Evolutionary conservation across 1,139 yeast species (phyloP).

Genomic region (Yamadazyma songkhlaensis): DNA sequence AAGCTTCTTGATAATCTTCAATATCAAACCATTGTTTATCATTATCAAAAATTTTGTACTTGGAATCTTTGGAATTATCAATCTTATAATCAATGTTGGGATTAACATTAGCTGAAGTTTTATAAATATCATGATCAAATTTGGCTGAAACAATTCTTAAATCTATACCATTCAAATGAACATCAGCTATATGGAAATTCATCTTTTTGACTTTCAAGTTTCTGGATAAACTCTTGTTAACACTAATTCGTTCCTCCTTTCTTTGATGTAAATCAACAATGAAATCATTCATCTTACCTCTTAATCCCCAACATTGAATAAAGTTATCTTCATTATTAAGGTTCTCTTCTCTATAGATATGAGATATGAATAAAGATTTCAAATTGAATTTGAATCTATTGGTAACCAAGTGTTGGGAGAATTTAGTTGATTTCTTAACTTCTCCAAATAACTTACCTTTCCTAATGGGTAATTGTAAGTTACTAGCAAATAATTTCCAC

Average conservation of each 20-base stretch:
- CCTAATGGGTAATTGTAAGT: conserved; percentile 41
- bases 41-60: conserved; percentile 28
- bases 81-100: not conserved
- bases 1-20: conserved; percentile 42
- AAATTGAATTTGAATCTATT: conserved; percentile 42
- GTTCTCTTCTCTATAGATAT: conserved; percentile 33
- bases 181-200: conserved; percentile 45
- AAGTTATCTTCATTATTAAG: conserved; percentile 20
- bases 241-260: conserved; percentile 34
- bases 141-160: conserved; percentile 33
- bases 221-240: conserved; percentile 30
- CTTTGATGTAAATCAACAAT: conserved; percentile 47
- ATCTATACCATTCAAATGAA: conserved; percentile 39
- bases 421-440: conserved; percentile 30
- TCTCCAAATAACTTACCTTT: conserved; percentile 42
- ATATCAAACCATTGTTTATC: conserved; percentile 43
- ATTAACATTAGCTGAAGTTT: conserved; percentile 3
- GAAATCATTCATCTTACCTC: conserved; percentile 41
- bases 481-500: conserved; percentile 47
- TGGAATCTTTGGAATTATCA: conserved; percentile 15
- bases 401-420: conserved; percentile 41
- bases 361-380: conserved; percentile 39
- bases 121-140: conserved; percentile 30
- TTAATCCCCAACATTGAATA: conserved; percentile 37
- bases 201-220: conserved; percentile 37